phyloP scores from a whole-genome alignment of 176 grass and related monocot species.

The Pontederia crassipes region DNA sequence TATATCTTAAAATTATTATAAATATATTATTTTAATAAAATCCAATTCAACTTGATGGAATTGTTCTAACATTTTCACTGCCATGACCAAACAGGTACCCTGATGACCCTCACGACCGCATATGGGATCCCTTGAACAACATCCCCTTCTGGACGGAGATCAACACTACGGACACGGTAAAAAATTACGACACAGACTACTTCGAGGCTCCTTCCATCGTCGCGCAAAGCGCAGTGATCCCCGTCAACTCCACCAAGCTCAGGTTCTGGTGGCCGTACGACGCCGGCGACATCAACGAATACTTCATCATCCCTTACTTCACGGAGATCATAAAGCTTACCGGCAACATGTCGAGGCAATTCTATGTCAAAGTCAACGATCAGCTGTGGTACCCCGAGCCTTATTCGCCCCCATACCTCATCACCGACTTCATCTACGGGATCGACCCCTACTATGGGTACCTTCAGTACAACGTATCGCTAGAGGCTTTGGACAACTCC shows the following conservation, averaged over 20 bases:
- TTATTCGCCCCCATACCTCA: conserved; percentile 23
- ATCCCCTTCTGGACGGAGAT: not conserved
- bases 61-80: too few species aligned
- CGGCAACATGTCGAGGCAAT: conserved; percentile 11
- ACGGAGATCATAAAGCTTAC: conserved; percentile 1
- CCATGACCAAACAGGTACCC: not conserved
- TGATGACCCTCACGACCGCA: not conserved
- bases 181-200: not conserved
- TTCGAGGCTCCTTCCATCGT: not conserved
- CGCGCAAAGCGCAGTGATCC: not conserved
- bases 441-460: not conserved
- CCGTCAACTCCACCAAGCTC: not conserved
- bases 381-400: not conserved
- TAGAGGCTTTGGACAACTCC: conserved; percentile 29
- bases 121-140: not conserved
- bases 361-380: conserved; percentile 4
- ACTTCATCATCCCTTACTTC: not conserved
- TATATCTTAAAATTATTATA: too few species aligned
- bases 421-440: conserved; percentile 10
- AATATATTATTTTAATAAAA: too few species aligned
- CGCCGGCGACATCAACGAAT: too few species aligned
- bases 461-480: conserved; percentile 19
- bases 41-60: too few species aligned
- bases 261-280: not conserved
- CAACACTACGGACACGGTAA: not conserved